Evolutionary conservation across 23 red algal genomes (phyloP).

Genomic region (Gracilaria domingensis): DNA sequence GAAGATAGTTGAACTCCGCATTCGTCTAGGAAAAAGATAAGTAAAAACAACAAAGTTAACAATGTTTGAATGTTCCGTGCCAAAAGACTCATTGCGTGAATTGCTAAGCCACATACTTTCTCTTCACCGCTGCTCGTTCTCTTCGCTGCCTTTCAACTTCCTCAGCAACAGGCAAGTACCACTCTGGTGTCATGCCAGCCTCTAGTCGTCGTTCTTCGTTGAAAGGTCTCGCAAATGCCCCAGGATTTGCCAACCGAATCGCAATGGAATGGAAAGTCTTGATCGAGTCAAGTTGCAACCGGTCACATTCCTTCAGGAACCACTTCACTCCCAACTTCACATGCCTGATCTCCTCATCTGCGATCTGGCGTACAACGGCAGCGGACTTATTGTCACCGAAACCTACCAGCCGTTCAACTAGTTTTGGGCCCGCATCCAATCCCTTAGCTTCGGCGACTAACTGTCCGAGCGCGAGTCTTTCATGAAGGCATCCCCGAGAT

Average conservation of each 20-base stretch:
- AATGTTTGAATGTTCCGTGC: no score
- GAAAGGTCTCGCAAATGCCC: conserved; percentile 81
- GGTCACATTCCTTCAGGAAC: conserved; percentile 71
- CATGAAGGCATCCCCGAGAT: conserved; percentile 34
- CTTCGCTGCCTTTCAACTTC: conserved; percentile 47
- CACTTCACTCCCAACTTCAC: conserved; percentile 70
- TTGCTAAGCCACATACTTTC: neutral
- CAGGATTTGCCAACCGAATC: conserved; percentile 63
- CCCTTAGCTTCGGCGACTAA: conserved; percentile 79
- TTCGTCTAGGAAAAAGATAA: no score
- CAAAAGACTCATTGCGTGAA: no score
- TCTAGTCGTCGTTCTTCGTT: conserved; percentile 47
- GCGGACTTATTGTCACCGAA: conserved; percentile 55
- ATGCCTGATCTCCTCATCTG: conserved; percentile 77
- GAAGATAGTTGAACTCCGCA: no score
- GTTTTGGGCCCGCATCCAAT: conserved; percentile 79
- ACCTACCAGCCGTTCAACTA: conserved; percentile 60
- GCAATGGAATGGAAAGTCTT: conserved; percentile 65
- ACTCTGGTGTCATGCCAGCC: conserved; percentile 78
- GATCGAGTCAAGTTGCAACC: conserved; percentile 26
- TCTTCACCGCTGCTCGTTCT: neutral
- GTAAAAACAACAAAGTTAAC: no score
- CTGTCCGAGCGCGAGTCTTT: conserved; percentile 75
- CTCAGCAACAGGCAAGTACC: conserved; percentile 83
- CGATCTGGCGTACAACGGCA: conserved; percentile 51